Conservation (phyloP, 768 basidiomycete species). For the Hydnomerulius pinastri region DNA sequence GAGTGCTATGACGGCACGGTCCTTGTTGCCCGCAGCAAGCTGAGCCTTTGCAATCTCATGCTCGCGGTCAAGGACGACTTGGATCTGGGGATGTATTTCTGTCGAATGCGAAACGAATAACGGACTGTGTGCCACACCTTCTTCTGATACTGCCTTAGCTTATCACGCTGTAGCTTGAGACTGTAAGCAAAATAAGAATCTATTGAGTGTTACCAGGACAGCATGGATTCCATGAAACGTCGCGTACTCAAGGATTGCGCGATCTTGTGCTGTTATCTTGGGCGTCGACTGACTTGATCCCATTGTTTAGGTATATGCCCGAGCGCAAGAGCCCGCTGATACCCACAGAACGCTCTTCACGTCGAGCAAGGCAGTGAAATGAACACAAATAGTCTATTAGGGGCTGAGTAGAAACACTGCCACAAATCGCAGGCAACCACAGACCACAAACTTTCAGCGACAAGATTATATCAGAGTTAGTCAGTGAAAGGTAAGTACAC, state of each 20-base stretch:
- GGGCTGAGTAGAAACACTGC: no score
- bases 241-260: conserved; percentile 92
- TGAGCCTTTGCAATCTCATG: conserved; percentile 86
- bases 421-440: no score
- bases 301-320: conserved; percentile 41
- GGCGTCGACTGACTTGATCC: conserved; percentile 74
- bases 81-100: conserved; percentile 56
- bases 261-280: conserved; percentile 91
- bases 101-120: neutral
- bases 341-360: neutral
- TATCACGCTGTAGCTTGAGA: conserved; percentile 95
- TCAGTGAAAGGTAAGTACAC: no score
- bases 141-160: conserved; percentile 93
- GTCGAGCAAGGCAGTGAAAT: neutral
- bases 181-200: conserved; percentile 41
- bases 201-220: conserved; percentile 20
- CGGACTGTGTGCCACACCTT: conserved; percentile 51
- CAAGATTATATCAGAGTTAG: no score
- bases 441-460: no score
- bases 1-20: conserved; percentile 84
- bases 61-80: conserved; percentile 83
- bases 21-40: conserved; percentile 79
- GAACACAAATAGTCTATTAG: no score
- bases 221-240: conserved; percentile 13
- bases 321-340: conserved; percentile 1